phyloP scores from a whole-genome alignment of 1,284 basidiomycete species.

The Trichosporon ovoides region DNA sequence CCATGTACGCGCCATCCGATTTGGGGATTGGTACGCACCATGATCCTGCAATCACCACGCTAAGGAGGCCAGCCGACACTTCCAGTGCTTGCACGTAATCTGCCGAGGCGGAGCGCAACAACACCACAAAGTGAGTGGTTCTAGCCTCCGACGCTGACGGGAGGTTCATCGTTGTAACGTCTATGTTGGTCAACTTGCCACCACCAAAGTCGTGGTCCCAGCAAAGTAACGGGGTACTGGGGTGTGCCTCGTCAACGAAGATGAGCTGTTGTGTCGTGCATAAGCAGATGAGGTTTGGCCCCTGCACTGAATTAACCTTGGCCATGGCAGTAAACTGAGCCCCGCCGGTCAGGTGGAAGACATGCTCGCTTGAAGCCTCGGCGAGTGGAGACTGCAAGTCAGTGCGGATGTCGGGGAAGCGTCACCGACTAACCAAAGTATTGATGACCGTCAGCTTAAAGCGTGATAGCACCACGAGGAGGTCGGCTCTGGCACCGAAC shows the following conservation, averaged over 20 bases:
- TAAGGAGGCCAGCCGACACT: not conserved
- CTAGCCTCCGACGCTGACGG: no score
- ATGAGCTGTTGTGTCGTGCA: constrained; percentile 32
- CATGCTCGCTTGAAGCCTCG: not conserved
- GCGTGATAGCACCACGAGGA: constrained; percentile 31
- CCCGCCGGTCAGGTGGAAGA: not conserved
- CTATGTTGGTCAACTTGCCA: constrained; percentile 18
- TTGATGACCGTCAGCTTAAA: constrained; percentile 23
- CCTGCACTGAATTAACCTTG: constrained; percentile 21
- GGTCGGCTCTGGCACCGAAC: constrained; percentile 30
- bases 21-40: not conserved
- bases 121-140: not conserved
- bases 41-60: not conserved
- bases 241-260: constrained; percentile 32
- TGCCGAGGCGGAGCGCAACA: not conserved
- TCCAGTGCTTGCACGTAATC: not conserved
- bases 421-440: constrained; percentile 20
- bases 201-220: constrained; percentile 33
- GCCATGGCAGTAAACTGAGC: constrained; percentile 30
- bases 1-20: no score
- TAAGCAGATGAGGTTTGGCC: constrained; percentile 19
- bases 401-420: not conserved
- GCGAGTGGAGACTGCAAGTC: not conserved
- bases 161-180: not conserved
- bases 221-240: constrained; percentile 13